phyloP scores from a whole-genome alignment of 306 rosid genomes.

The Fragaria nilgerrensis region DNA sequence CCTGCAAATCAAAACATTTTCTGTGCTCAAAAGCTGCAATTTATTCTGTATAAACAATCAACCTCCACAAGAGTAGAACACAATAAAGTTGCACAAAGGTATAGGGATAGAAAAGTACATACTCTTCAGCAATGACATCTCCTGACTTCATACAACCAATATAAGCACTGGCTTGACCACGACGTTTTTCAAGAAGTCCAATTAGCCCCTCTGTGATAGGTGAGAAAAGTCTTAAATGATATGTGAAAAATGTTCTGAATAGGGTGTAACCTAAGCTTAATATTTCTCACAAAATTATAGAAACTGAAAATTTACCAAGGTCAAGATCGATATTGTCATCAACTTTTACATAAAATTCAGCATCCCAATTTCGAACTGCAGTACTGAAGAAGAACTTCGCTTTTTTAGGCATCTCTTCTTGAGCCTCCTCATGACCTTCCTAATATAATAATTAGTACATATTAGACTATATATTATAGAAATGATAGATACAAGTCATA shows the following conservation, averaged over 20 bases:
- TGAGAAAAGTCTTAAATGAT: slow-evolving; percentile 28
- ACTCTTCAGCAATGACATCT: slow-evolving; percentile 91
- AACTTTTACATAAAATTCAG: slow-evolving; percentile 92
- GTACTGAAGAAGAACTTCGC: slow-evolving; percentile 85
- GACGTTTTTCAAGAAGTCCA: slow-evolving; percentile 88
- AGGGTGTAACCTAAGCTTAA: slow-evolving; percentile 10
- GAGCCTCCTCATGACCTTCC: slow-evolving; percentile 99
- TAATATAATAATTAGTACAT: slow-evolving; percentile 34
- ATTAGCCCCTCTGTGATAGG: slow-evolving; percentile 78
- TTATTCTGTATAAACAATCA: neutral
- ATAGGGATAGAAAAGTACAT: slow-evolving; percentile 29
- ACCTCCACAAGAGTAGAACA: slow-evolving; percentile 11
- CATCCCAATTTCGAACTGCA: slow-evolving; percentile 97
- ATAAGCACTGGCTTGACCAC: slow-evolving; percentile 82
- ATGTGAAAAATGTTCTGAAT: slow-evolving; percentile 11
- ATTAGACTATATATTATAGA: slow-evolving; percentile 17
- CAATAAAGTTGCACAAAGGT: slow-evolving; percentile 25
- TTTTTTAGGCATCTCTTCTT: slow-evolving; percentile 89
- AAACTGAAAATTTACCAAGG: slow-evolving; percentile 56
- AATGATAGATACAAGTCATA: neutral
- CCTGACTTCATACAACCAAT: slow-evolving; percentile 99
- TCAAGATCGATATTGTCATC: slow-evolving; percentile 78
- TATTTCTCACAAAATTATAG: slow-evolving; percentile 18
- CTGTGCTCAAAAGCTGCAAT: slow-evolving; percentile 22
- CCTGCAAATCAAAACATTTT: slow-evolving; percentile 45